Conservation (phyloP, 306 rosid genomes). For the Pueraria montana region DNA sequence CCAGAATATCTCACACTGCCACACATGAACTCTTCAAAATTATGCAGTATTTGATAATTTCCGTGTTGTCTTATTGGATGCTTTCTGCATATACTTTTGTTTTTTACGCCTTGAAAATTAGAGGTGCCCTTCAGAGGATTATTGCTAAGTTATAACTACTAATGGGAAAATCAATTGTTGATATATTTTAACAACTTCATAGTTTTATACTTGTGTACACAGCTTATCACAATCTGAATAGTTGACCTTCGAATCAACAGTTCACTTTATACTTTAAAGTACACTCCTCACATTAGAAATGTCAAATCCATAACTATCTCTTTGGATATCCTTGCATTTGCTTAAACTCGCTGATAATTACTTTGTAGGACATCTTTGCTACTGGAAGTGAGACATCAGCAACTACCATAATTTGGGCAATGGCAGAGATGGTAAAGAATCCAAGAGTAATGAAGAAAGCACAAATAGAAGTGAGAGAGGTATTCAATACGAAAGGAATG, state of each 20-base stretch:
- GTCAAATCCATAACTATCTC: not conserved
- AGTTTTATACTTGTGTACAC: no score
- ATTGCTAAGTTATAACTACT: no score
- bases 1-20: slow-evolving; percentile 11
- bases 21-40: not conserved
- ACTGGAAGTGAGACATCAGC: slow-evolving; percentile 52
- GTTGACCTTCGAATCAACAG: not conserved
- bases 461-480: slow-evolving; percentile 13
- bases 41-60: not conserved
- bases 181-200: no score
- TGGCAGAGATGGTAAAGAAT: not conserved
- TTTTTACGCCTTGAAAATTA: not conserved
- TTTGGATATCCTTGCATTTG: not conserved
- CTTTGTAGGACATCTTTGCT: slow-evolving; percentile 27
- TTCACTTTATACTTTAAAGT: not conserved
- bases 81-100: no score
- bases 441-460: slow-evolving; percentile 3
- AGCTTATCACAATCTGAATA: not conserved
- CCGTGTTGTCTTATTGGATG: not conserved
- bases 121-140: no score
- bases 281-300: not conserved
- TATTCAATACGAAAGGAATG: not conserved
- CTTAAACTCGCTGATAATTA: not conserved
- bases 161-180: no score
- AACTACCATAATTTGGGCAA: not conserved